A percentile compares a stretch with the other conserved stretches of the same genome.
Conservation (phyloP, 2,329 filamentous ascomycete species). For the Colletotrichum agaves region DNA sequence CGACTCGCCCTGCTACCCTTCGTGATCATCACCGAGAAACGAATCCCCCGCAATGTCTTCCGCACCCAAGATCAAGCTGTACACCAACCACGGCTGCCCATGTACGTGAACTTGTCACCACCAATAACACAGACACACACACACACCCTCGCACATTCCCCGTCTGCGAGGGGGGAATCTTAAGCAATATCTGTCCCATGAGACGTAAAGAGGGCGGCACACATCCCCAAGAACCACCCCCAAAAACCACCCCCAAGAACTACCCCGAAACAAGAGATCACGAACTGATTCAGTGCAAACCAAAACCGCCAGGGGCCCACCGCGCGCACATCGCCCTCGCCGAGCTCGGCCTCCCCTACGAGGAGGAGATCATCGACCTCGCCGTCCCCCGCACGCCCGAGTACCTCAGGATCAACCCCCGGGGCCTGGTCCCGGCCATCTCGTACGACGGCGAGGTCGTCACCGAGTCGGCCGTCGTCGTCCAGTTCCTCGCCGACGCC, state of each 20-base stretch:
- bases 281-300: background rate
- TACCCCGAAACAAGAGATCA: background rate
- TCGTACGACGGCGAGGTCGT: conserved; percentile 75
- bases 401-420: conserved; percentile 82
- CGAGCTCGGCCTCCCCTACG: conserved; percentile 73
- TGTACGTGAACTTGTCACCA: conserved; percentile 52
- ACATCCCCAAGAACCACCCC: background rate
- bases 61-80: conserved; percentile 68
- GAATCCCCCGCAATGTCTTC: conserved; percentile 27
- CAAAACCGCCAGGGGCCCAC: conserved; percentile 65
- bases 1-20: no score
- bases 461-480: conserved; percentile 78
- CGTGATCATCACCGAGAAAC: background rate
- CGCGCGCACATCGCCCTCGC: conserved; percentile 78
- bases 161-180: background rate
- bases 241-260: background rate
- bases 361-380: conserved; percentile 80
- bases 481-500: conserved; percentile 75
- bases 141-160: background rate
- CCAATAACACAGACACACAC: background rate
- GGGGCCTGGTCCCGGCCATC: conserved; percentile 79
- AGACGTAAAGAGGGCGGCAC: background rate
- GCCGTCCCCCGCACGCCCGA: conserved; percentile 73
- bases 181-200: background rate
- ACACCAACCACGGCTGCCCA: conserved; percentile 77